Evolutionary conservation across 805 yeast genomes (phyloP).

Genomic region (Candida methanosorbosa): DNA sequence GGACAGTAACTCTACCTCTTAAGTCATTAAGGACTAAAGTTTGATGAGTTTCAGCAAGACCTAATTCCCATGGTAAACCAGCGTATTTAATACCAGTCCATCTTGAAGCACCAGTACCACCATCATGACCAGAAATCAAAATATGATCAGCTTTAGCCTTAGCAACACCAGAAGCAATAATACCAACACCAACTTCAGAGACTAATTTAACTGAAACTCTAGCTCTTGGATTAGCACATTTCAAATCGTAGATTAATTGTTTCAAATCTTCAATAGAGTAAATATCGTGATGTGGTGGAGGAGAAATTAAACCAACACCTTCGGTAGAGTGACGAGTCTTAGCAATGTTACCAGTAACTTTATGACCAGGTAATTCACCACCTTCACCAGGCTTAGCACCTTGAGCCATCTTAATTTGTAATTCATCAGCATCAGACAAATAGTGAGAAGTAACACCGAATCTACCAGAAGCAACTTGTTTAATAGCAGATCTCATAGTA

Average conservation of each 20-base stretch:
- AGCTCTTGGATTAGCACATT: slow-evolving; percentile 95
- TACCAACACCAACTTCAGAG: slow-evolving; percentile 98
- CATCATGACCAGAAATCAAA: slow-evolving; percentile 94
- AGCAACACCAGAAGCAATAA: slow-evolving; percentile 98
- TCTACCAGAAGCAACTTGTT: slow-evolving; percentile 96
- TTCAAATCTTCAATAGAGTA: slow-evolving; percentile 97
- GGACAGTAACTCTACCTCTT: slow-evolving; percentile 91
- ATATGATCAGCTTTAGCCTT: slow-evolving; percentile 98
- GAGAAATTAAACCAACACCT: slow-evolving; percentile 94
- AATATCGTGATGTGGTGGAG: slow-evolving; percentile 98
- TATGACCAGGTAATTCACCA: slow-evolving; percentile 95
- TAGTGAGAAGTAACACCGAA: slow-evolving; percentile 96
- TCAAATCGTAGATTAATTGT: slow-evolving; percentile 91
- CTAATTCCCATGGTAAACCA: slow-evolving; percentile 98
- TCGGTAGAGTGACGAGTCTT: slow-evolving; percentile 95
- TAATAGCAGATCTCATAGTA: slow-evolving; percentile 97
- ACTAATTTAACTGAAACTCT: slow-evolving; percentile 94
- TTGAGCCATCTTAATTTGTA: slow-evolving; percentile 98
- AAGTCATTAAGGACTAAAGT: slow-evolving; percentile 91
- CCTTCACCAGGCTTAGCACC: slow-evolving; percentile 99
- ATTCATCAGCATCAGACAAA: slow-evolving; percentile 92
- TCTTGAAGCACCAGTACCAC: slow-evolving; percentile 99
- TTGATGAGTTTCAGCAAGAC: slow-evolving; percentile 97
- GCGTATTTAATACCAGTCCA: slow-evolving; percentile 97
- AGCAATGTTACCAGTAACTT: slow-evolving; percentile 82